Conservation (phyloP, 768 basidiomycete genomes). For the Butyriboletus loyo region DNA sequence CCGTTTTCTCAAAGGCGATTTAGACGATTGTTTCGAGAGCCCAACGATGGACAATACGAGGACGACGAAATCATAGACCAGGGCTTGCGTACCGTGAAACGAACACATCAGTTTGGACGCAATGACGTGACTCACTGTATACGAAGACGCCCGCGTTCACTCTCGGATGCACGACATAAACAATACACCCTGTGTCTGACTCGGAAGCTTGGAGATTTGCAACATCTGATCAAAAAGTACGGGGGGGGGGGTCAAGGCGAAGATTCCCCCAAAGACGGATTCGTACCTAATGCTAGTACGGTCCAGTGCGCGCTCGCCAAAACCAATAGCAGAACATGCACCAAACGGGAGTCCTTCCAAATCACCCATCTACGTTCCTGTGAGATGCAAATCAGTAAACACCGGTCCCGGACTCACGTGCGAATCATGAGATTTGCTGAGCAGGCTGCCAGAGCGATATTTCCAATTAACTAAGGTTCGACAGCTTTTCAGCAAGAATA, state of each 20-base stretch:
- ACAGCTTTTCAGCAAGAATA: neutral
- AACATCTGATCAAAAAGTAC: constrained; percentile 12
- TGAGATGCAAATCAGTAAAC: neutral
- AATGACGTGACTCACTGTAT: constrained; percentile 17
- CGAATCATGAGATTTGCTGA: constrained; percentile 30
- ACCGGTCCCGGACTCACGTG: constrained; percentile 14
- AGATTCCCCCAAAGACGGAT: neutral
- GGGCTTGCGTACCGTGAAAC: constrained; percentile 11
- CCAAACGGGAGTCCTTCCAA: constrained; percentile 18
- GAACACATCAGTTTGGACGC: neutral
- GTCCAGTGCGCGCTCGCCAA: constrained; percentile 23
- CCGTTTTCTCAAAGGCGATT: constrained; percentile 15
- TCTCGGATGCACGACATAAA: neutral
- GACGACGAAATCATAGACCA: constrained; percentile 20
- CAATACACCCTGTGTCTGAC: neutral
- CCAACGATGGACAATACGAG: constrained; percentile 16
- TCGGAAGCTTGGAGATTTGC: neutral
- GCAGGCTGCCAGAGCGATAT: constrained; percentile 14
- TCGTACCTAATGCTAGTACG: constrained; percentile 14
- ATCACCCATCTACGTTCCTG: constrained; percentile 24
- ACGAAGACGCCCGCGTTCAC: constrained; percentile 9
- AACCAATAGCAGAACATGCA: constrained; percentile 14
- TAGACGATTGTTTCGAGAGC: constrained; percentile 13
- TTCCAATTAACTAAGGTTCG: constrained; percentile 8
- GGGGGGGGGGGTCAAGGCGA: neutral